These are phyloP conservation scores for Casuarina cunninghamiana DNA, from an alignment of 306 rosid species.

Conservation along the genomic window DNA sequence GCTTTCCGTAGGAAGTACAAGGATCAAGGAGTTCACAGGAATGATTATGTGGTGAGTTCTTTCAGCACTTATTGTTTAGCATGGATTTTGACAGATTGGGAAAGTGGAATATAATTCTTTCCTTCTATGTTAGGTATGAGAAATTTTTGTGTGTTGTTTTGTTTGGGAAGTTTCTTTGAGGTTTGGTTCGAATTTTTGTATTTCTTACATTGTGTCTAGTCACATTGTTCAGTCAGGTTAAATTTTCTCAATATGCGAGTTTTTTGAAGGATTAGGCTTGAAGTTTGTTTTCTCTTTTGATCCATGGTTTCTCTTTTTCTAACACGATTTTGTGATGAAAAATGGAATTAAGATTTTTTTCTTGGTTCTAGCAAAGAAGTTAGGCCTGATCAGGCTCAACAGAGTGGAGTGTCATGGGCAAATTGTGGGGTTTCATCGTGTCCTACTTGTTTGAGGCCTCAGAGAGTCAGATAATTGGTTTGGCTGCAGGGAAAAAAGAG, in stretches of 20 bases:
- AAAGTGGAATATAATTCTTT: not conserved
- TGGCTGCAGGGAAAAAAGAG: not conserved
- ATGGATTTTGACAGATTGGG: constrained; percentile 1
- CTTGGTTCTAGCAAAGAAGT: not conserved
- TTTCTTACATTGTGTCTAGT: too few species aligned
- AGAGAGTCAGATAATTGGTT: not conserved
- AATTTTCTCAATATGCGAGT: too few species aligned
- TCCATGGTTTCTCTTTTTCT: not conserved
- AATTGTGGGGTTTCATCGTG: not conserved
- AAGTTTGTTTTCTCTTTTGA: not conserved
- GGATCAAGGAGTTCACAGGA: not conserved
- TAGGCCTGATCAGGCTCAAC: not conserved
- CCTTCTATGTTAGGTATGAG: too few species aligned
- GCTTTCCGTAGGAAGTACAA: too few species aligned
- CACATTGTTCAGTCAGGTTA: too few species aligned
- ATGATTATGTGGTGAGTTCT: not conserved
- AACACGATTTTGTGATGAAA: not conserved
- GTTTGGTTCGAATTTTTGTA: not conserved
- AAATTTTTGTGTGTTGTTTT: too few species aligned
- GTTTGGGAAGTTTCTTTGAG: not conserved
- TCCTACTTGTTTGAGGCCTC: not conserved
- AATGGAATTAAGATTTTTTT: too few species aligned
- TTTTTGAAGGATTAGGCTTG: too few species aligned
- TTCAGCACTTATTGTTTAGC: not conserved
- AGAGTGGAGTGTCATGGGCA: not conserved